Base-by-base conservation (phyloP, 805 yeast species). In the Metschnikowia cubensis region DNA sequence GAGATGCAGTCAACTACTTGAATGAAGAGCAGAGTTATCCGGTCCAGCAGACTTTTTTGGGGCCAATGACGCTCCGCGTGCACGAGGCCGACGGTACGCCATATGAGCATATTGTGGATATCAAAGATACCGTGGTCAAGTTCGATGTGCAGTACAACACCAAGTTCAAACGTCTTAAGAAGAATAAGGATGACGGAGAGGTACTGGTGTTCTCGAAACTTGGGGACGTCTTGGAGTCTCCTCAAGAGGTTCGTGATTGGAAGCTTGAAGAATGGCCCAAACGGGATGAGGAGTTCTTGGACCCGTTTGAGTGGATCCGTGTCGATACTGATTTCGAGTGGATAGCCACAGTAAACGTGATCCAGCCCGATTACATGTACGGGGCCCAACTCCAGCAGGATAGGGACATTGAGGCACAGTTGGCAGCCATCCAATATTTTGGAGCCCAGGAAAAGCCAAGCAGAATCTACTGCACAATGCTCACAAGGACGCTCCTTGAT, bases 81-180 rank as follows among this genome's bases (percentile, higher is more conserved):
- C 99, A 94, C 64, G 99, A 94, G 62, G 95, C 97, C 0, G 98
- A 94, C 66, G 99, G 99, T 7, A 89, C 98, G 0, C 99, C 99
- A 0, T 94, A 94, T 63, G 99, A 94, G 62, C 99, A 94, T 65
- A 92, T 94, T 43, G 96, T 94, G 20, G 95, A 89, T 56, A 72
- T 94, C 47, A 88, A 89, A 59, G 97, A 92, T 40, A 80, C 83
- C 1, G 82, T 84, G 57, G 88, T 96, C 0, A 89, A 88, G 62
- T 73, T 94, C 41, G 99, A 94, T 62, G 89, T 94, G 43, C 98
- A 89, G 63, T 94, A 94, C 69, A 94, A 94, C 67, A 89, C 98
- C 4, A 92, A 90, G 65, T 89, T 89, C 64, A 88, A 89, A 67
- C 81, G 96, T 54, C 69, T 87, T 50, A 88, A 85, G 60, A 82